phyloP scores from a whole-genome alignment of 2,329 filamentous ascomycete genomes.

The Arachnomyces sp. region DNA sequence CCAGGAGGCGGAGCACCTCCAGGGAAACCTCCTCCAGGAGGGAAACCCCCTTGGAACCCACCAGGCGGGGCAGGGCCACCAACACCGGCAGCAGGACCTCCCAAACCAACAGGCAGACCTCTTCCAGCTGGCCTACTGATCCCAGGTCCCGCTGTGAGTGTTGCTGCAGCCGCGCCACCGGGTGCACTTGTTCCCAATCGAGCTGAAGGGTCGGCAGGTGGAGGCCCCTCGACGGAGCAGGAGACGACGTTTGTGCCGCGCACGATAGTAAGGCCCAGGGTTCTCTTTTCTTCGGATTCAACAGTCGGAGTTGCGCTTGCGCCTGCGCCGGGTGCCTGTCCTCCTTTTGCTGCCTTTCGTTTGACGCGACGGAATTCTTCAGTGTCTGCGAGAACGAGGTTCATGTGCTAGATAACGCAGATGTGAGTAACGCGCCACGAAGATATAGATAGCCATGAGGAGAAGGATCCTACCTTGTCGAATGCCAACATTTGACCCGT shows the following conservation, averaged over 20 bases:
- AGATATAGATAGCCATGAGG: conserved; percentile 7
- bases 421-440: conserved; percentile 8
- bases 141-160: conserved; percentile 74
- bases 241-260: conserved; percentile 93
- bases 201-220: conserved; percentile 84
- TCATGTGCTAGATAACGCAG: conserved; percentile 74
- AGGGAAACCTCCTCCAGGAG: conserved; percentile 38
- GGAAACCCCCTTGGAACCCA: conserved; percentile 41
- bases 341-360: conserved; percentile 67
- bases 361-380: conserved; percentile 94
- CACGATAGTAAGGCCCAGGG: conserved; percentile 88
- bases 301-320: conserved; percentile 51
- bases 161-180: conserved; percentile 49
- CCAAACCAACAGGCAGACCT: conserved; percentile 72
- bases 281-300: conserved; percentile 93
- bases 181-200: conserved; percentile 71
- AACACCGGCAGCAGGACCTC: conserved; percentile 81
- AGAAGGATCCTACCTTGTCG: conserved; percentile 62
- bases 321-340: conserved; percentile 48
- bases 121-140: conserved; percentile 86
- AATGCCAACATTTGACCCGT: conserved; percentile 97
- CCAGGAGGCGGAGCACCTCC: conserved; percentile 43
- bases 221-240: conserved; percentile 88
- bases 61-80: conserved; percentile 64
- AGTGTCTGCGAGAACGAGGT: conserved; percentile 94